Conservation (phyloP, 768 basidiomycete species). For the Leccinum incarnatum region DNA sequence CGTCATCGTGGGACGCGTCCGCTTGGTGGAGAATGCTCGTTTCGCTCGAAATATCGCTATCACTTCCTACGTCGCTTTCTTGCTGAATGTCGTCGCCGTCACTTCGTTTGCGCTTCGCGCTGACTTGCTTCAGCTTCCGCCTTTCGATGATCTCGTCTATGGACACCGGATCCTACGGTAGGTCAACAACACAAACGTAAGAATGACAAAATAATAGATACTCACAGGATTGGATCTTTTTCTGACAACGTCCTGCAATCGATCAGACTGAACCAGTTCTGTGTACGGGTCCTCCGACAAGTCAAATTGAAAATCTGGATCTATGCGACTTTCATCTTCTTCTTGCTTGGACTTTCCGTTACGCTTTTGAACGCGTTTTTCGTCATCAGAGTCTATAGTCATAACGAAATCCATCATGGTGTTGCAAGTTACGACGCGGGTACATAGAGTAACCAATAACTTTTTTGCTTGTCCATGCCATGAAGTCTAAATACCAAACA, state of each 20-base stretch:
- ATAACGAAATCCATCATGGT: conserved; percentile 64
- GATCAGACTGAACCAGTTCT: conserved; percentile 47
- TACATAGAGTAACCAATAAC: background rate
- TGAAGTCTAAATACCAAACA: conserved; percentile 15
- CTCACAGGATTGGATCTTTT: conserved; percentile 59
- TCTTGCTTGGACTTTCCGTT: conserved; percentile 28
- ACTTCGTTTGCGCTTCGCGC: conserved; percentile 62
- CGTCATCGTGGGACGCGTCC: conserved; percentile 23
- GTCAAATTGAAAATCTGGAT: conserved; percentile 86
- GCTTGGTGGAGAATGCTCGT: conserved; percentile 18
- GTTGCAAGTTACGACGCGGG: background rate
- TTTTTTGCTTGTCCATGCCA: background rate
- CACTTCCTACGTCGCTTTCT: conserved; percentile 32
- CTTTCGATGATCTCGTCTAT: conserved; percentile 91
- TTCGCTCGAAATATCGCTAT: conserved; percentile 4
- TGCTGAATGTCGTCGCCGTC: conserved; percentile 37
- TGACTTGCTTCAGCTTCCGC: conserved; percentile 43
- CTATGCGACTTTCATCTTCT: conserved; percentile 58
- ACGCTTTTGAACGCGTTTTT: conserved; percentile 39
- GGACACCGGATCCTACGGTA: conserved; percentile 66
- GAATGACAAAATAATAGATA: conserved; percentile 17
- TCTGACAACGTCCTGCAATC: conserved; percentile 57
- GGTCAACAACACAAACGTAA: conserved; percentile 3
- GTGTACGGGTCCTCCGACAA: conserved; percentile 65
- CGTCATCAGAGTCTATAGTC: conserved; percentile 81